phyloP scores from a whole-genome alignment of 208 protist species.

The Wallacemonas sp. region DNA sequence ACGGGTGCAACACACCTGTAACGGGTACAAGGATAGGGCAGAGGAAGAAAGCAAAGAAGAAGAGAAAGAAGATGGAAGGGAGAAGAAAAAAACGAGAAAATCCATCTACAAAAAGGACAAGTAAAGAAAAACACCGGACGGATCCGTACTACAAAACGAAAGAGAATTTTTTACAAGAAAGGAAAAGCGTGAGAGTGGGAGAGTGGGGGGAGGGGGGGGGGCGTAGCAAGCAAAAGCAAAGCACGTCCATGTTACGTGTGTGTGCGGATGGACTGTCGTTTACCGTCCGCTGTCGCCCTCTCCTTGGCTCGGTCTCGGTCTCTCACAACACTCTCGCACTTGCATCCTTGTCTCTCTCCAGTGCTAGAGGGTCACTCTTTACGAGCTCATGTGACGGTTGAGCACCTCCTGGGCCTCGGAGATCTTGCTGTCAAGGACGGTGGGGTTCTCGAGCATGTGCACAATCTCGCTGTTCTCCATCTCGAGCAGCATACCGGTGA shows the following conservation, averaged over 20 bases:
- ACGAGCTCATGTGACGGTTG: conserved; percentile 85
- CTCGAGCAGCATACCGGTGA: conserved; percentile 99
- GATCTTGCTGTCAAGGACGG: conserved; percentile 95
- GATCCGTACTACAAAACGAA: conserved; percentile 12
- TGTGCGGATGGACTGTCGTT: too few species aligned
- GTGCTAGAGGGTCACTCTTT: conserved; percentile 7
- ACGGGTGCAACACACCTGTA: too few species aligned
- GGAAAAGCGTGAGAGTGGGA: neutral
- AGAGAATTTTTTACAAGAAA: conserved; percentile 12
- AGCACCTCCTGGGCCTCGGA: conserved; percentile 96
- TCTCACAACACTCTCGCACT: too few species aligned
- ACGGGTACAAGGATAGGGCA: too few species aligned
- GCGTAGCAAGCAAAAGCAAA: conserved; percentile 17
- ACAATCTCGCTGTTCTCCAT: conserved; percentile 97
- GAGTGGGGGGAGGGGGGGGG: neutral
- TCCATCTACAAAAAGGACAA: conserved; percentile 4
- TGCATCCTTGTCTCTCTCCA: neutral
- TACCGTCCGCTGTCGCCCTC: neutral
- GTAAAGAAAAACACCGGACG: conserved; percentile 21
- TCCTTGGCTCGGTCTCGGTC: too few species aligned
- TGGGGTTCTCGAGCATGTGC: conserved; percentile 92
- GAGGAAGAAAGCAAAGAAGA: neutral
- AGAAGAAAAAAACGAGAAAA: conserved; percentile 9
- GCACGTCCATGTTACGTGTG: too few species aligned
- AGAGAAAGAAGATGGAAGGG: neutral